Percentiles rank a stretch among this genome's conserved stretches.
Evolutionary conservation across 768 basidiomycete species (phyloP).

Genomic region (Symmetrospora coprosmae): DNA sequence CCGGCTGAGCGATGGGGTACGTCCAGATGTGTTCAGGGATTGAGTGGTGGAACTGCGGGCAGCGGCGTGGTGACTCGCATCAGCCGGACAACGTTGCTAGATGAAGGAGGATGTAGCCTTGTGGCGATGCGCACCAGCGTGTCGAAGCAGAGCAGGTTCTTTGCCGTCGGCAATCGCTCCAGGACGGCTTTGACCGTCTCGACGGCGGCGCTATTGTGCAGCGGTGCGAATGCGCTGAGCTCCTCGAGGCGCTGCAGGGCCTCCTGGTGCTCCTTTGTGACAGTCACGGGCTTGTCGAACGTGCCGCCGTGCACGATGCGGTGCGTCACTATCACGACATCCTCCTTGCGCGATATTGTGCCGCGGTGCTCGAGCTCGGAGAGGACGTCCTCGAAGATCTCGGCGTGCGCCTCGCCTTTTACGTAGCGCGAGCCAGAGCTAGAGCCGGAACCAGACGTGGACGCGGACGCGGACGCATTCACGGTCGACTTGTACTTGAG

Average conservation of each 20-base stretch:
- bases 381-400: slow-evolving; percentile 38
- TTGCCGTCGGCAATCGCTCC: slow-evolving; percentile 50
- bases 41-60: slow-evolving; percentile 52
- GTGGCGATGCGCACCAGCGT: slow-evolving; percentile 47
- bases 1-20: slow-evolving; percentile 56
- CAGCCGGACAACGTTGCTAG: too few species aligned
- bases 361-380: slow-evolving; percentile 35
- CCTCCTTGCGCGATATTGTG: slow-evolving; percentile 37
- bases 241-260: slow-evolving; percentile 62
- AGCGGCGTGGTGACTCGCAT: too few species aligned
- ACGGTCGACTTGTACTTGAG: not conserved
- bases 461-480: slow-evolving; percentile 39
- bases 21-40: slow-evolving; percentile 62
- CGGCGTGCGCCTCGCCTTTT: slow-evolving; percentile 43
- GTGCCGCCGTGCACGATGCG: slow-evolving; percentile 79
- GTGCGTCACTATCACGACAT: slow-evolving; percentile 49
- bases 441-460: slow-evolving; percentile 69
- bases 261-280: slow-evolving; percentile 54
- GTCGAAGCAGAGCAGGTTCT: slow-evolving; percentile 74
- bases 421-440: too few species aligned
- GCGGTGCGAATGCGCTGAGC: slow-evolving; percentile 8
- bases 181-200: slow-evolving; percentile 45
- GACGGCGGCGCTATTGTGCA: slow-evolving; percentile 41
- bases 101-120: too few species aligned
- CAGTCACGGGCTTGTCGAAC: slow-evolving; percentile 54